Evolutionary conservation across 352 stramenopile genomes (phyloP).

Genomic region (Globisporangium apiculatum): DNA sequence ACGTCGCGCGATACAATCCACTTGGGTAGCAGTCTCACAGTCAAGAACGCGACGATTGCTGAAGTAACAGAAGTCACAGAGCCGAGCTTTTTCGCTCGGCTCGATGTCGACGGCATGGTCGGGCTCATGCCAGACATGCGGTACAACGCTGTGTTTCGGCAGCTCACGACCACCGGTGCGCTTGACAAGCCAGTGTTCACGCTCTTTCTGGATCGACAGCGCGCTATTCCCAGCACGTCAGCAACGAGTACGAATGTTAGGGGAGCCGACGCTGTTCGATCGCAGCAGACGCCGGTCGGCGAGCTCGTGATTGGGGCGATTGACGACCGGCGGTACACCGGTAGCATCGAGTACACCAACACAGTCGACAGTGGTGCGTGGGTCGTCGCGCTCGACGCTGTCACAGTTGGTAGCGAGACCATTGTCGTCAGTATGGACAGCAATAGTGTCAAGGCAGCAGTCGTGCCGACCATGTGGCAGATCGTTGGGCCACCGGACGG

Average conservation of each 20-base stretch:
- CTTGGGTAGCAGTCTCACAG: not conserved
- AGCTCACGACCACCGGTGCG: not conserved
- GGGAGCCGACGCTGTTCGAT: too few species aligned
- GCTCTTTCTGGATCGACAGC: not conserved
- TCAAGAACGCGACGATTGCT: too few species aligned
- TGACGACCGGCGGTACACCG: constrained; percentile 14
- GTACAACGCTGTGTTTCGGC: not conserved
- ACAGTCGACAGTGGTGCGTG: too few species aligned
- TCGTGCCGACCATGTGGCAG: too few species aligned
- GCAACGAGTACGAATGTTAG: too few species aligned
- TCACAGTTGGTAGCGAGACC: too few species aligned
- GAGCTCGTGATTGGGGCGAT: constrained; percentile 18
- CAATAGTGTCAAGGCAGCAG: too few species aligned
- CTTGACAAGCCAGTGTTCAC: not conserved
- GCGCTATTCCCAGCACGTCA: not conserved
- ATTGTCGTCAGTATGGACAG: too few species aligned
- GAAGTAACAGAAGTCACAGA: too few species aligned
- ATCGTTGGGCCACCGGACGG: too few species aligned
- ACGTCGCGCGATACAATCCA: not conserved
- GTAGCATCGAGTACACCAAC: too few species aligned
- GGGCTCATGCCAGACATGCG: not conserved
- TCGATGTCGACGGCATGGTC: not conserved
- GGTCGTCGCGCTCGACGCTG: too few species aligned
- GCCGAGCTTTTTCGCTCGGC: not conserved
- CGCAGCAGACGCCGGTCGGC: not conserved